Evolutionary conservation across 2,329 filamentous ascomycete species (phyloP).

Genomic region (Harringtonia lauricola): DNA sequence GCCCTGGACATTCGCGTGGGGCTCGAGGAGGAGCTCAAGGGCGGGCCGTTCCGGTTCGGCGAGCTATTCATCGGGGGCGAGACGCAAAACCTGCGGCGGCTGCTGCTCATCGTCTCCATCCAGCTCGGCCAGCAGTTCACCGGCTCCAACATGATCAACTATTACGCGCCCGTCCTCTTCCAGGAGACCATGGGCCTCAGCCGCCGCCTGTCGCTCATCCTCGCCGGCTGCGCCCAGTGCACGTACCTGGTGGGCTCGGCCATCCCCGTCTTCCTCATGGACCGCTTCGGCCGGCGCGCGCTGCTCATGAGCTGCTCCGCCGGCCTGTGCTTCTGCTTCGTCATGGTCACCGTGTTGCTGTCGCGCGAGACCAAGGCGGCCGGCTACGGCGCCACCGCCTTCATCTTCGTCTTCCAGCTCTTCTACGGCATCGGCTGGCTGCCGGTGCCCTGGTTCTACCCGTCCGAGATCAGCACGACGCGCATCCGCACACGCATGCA

Average conservation of each 20-base stretch:
- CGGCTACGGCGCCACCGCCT: not conserved
- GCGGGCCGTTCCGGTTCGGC: no score
- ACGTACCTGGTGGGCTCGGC: constrained; percentile 12
- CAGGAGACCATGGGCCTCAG: constrained; percentile 10
- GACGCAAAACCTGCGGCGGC: no score
- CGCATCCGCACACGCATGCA: no score
- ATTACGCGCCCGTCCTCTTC: constrained; percentile 14
- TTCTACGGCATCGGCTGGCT: no score
- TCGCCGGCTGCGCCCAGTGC: constrained; percentile 12
- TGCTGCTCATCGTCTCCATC: no score
- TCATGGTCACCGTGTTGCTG: no score
- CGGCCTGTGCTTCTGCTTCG: constrained; percentile 25
- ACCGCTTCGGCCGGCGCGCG: constrained; percentile 13
- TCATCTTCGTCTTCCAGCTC: constrained; percentile 12
- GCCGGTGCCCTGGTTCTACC: no score
- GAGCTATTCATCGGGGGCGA: no score
- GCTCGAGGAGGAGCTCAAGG: not conserved
- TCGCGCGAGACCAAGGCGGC: constrained; percentile 12
- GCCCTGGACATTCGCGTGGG: constrained; percentile 7
- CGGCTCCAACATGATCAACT: constrained; percentile 7
- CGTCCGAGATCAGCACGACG: no score
- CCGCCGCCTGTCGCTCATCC: constrained; percentile 9
- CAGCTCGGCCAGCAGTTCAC: not conserved
- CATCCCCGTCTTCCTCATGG: constrained; percentile 11
- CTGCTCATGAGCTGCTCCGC: constrained; percentile 34